phyloP scores from a whole-genome alignment of 2,329 filamentous ascomycete species.

The Hypoxylon sp. region DNA sequence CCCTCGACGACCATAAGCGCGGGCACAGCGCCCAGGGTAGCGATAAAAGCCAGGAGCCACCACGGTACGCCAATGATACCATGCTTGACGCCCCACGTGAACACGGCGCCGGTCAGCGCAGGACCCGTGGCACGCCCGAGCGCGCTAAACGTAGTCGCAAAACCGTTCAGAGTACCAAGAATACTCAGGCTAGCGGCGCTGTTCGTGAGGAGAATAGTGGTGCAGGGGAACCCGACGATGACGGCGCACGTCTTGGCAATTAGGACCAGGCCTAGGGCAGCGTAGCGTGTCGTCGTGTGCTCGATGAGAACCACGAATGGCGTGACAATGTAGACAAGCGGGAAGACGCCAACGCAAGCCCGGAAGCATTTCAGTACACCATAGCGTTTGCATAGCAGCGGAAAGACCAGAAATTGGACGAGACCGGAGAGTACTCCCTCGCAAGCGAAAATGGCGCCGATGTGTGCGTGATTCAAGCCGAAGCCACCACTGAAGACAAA shows the following conservation, averaged over 20 bases:
- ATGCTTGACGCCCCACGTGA: conserved; percentile 80
- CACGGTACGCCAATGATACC: conserved; percentile 86
- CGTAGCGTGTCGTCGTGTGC: conserved; percentile 65
- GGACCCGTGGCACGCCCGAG: conserved; percentile 86
- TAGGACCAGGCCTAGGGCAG: conserved; percentile 77
- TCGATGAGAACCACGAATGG: conserved; percentile 82
- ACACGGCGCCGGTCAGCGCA: conserved; percentile 78
- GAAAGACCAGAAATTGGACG: conserved; percentile 89
- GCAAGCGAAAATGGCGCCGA: conserved; percentile 87
- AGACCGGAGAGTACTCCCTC: conserved; percentile 86
- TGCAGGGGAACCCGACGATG: conserved; percentile 91
- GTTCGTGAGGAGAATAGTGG: conserved; percentile 92
- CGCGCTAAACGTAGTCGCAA: conserved; percentile 86
- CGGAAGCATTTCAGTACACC: conserved; percentile 83
- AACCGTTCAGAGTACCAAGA: conserved; percentile 90
- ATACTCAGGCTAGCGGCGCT: conserved; percentile 81
- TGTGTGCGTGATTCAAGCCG: conserved; percentile 78
- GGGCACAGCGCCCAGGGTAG: conserved; percentile 76
- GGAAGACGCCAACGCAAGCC: conserved; percentile 75
- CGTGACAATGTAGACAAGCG: conserved; percentile 83
- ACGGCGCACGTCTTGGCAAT: conserved; percentile 80
- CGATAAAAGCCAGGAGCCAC: conserved; percentile 80
- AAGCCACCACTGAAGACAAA: conserved; percentile 89
- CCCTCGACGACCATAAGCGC: conserved; percentile 82
- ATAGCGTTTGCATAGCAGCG: conserved; percentile 77